phyloP scores from a whole-genome alignment of 352 stramenopile genomes.

The Phytophthora rubi region DNA sequence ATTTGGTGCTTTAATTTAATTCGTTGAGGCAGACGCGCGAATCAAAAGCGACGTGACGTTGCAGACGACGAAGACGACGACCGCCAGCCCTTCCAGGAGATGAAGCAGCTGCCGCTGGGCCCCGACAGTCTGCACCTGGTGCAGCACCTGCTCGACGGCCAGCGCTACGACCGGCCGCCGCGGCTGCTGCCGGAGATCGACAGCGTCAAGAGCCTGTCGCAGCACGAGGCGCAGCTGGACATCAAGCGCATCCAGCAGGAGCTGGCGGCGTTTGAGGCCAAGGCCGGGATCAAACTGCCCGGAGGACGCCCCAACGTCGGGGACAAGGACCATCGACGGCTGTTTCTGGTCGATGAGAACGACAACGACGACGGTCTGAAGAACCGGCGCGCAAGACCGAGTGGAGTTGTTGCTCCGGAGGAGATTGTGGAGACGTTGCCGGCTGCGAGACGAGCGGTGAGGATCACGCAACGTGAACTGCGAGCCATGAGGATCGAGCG shows the following conservation, averaged over 20 bases:
- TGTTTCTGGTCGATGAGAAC: slow-evolving; percentile 34
- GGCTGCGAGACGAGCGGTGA: slow-evolving; percentile 66
- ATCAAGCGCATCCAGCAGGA: slow-evolving; percentile 66
- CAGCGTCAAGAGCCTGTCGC: slow-evolving; percentile 58
- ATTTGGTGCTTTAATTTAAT: not conserved
- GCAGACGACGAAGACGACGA: slow-evolving; percentile 36
- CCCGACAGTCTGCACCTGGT: slow-evolving; percentile 39
- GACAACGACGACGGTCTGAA: slow-evolving; percentile 43
- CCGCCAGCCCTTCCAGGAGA: slow-evolving; percentile 14
- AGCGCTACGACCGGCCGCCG: slow-evolving; percentile 54
- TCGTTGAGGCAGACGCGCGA: slow-evolving; percentile 39
- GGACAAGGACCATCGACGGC: slow-evolving; percentile 32
- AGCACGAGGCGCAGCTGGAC: slow-evolving; percentile 57
- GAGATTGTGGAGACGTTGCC: slow-evolving; percentile 79
- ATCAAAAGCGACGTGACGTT: slow-evolving; percentile 61
- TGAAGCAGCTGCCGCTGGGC: slow-evolving; percentile 29
- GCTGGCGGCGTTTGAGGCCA: slow-evolving; percentile 53
- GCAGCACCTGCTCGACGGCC: slow-evolving; percentile 43
- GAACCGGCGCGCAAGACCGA: slow-evolving; percentile 48
- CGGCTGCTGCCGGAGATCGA: slow-evolving; percentile 63
- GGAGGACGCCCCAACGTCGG: slow-evolving; percentile 15
- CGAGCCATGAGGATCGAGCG: slow-evolving; percentile 71
- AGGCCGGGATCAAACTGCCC: slow-evolving; percentile 30
- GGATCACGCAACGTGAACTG: slow-evolving; percentile 78
- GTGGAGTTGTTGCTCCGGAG: slow-evolving; percentile 67